Percentiles rank a stretch among this genome's conserved stretches.
Conservation (phyloP, 257 asterid genomes). For the Handroanthus guayacan region DNA sequence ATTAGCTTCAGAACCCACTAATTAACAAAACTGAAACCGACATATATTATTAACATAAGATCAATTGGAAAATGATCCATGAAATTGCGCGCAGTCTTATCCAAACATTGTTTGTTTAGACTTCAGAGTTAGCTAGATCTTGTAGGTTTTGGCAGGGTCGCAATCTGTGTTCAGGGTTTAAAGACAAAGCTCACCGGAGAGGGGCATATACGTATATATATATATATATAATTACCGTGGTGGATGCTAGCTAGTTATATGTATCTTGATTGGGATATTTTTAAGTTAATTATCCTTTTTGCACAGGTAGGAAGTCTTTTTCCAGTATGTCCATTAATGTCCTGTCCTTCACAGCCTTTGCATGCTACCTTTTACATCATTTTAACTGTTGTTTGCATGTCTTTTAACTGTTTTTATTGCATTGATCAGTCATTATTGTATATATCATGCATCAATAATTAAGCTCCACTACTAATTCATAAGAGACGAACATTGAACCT, state of each 20-base stretch:
- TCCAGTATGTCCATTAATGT: background rate
- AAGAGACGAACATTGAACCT: too few relatives aligned
- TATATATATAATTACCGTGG: background rate
- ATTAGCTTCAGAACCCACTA: background rate
- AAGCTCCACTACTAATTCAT: too few relatives aligned
- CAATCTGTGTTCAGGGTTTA: constrained; percentile 28
- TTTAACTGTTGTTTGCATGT: background rate
- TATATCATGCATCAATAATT: too few relatives aligned
- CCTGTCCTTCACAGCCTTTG: too few relatives aligned
- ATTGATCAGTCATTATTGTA: background rate
- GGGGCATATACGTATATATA: background rate
- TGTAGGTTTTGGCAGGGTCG: constrained; percentile 6
- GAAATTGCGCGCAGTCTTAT: background rate
- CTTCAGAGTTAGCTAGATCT: too few relatives aligned
- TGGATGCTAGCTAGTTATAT: background rate
- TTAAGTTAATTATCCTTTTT: background rate
- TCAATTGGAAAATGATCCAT: background rate
- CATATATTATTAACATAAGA: background rate
- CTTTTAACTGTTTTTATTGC: background rate
- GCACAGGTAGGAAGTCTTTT: constrained; percentile 28
- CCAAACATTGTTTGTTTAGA: background rate
- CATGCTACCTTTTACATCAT: background rate
- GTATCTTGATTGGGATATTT: background rate
- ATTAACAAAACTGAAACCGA: constrained; percentile 14
- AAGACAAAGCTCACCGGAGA: constrained; percentile 26